Evolutionary conservation across 2,329 filamentous ascomycete species (phyloP).

Genomic region (Cladophialophora chaetospira): DNA sequence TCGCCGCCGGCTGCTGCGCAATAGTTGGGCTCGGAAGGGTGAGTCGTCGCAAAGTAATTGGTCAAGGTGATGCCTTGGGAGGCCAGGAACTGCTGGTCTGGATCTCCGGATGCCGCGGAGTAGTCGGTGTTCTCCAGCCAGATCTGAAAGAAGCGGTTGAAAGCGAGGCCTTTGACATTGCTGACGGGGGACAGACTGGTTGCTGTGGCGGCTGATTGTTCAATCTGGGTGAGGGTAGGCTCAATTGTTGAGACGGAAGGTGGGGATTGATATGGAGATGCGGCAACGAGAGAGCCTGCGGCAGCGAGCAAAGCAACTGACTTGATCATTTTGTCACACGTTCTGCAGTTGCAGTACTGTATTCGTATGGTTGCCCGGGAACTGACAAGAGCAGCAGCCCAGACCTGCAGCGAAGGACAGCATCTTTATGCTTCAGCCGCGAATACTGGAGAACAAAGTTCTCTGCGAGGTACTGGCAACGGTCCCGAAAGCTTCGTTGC

Average conservation of each 20-base stretch:
- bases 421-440: conserved; percentile 6
- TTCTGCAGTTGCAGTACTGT: not conserved
- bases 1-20: conserved; percentile 68
- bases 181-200: conserved; percentile 62
- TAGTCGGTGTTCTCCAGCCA: conserved; percentile 79
- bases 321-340: conserved; percentile 12
- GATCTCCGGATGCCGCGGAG: conserved; percentile 64
- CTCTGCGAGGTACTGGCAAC: not conserved
- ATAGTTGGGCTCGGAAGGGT: conserved; percentile 78
- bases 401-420: not conserved
- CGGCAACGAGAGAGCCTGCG: conserved; percentile 14
- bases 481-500: not conserved
- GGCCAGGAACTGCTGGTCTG: conserved; percentile 52
- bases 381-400: not conserved
- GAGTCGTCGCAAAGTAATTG: conserved; percentile 65
- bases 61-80: conserved; percentile 63
- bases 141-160: conserved; percentile 71
- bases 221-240: conserved; percentile 32
- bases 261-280: conserved; percentile 11
- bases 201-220: conserved; percentile 54
- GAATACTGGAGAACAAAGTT: not conserved
- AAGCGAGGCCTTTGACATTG: conserved; percentile 69
- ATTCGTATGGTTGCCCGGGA: not conserved
- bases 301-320: conserved; percentile 16
- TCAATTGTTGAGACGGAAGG: conserved; percentile 21